Evolutionary conservation across 306 rosid genomes (phyloP).

Genomic region (Notholithocarpus densiflorus): DNA sequence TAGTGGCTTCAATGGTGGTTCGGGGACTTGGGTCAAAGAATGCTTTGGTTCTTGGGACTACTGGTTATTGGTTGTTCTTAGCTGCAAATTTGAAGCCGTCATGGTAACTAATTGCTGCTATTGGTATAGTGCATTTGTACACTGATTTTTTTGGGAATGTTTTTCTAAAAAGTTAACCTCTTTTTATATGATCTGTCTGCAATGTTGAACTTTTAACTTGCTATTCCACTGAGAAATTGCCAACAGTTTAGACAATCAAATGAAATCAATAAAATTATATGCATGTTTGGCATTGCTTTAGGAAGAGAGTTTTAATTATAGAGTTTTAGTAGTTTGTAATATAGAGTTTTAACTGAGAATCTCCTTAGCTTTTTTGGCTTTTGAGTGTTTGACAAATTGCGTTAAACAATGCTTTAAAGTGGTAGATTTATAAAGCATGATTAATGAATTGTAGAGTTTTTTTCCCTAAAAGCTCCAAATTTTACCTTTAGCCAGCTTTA

Average conservation of each 20-base stretch:
- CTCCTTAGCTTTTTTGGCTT: too few relatives aligned
- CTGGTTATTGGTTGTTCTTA: conserved; percentile 77
- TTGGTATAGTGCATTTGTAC: not conserved
- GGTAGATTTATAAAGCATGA: too few relatives aligned
- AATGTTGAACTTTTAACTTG: not conserved
- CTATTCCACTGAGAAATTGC: not conserved
- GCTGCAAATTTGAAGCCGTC: conserved; percentile 87
- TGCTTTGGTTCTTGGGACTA: conserved; percentile 78
- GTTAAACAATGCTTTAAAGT: too few relatives aligned
- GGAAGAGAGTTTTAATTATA: too few relatives aligned
- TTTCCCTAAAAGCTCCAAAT: too few relatives aligned
- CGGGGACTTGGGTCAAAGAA: conserved; percentile 72
- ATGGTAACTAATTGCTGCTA: conserved; percentile 44
- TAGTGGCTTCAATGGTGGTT: conserved; percentile 82
- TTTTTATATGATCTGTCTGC: not conserved
- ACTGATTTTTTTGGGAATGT: not conserved
- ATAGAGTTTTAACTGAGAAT: too few relatives aligned
- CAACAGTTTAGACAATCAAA: not conserved
- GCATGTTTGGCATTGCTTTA: too few relatives aligned
- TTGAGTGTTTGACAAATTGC: too few relatives aligned
- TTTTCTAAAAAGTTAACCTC: not conserved
- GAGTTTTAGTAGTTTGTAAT: too few relatives aligned
- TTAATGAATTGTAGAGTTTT: too few relatives aligned
- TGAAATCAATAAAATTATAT: not conserved
- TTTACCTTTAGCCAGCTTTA: too few relatives aligned